phyloP scores from a whole-genome alignment of 1,284 basidiomycete genomes.

The Ceratobasidium sp. region DNA sequence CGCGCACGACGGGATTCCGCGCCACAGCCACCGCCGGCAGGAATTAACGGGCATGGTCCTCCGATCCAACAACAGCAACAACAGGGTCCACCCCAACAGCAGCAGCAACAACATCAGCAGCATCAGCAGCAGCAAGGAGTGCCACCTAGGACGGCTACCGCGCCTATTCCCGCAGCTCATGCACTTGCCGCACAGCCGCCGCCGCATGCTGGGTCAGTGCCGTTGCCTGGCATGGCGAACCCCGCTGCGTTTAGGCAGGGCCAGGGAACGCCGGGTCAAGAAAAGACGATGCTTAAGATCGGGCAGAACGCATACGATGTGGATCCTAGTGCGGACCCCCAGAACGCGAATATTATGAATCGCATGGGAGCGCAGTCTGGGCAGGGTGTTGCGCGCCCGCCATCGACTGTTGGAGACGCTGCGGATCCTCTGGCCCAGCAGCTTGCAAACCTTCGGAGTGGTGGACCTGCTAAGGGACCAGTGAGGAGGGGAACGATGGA shows the following conservation, averaged over 20 bases:
- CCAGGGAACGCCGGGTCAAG: constrained; percentile 48
- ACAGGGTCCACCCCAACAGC: constrained; percentile 24
- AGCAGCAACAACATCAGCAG: constrained; percentile 33
- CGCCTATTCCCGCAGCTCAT: constrained; percentile 17
- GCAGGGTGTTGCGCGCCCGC: constrained; percentile 48
- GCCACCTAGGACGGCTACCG: constrained; percentile 31
- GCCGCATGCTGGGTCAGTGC: constrained; percentile 49
- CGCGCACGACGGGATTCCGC: constrained; percentile 34
- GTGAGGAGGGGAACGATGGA: constrained; percentile 44
- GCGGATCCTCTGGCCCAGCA: constrained; percentile 83
- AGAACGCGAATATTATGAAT: constrained; percentile 45
- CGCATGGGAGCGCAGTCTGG: constrained; percentile 22
- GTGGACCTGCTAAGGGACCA: constrained; percentile 34
- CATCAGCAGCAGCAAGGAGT: constrained; percentile 42
- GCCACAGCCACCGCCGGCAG: constrained; percentile 18
- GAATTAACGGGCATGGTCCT: constrained; percentile 8
- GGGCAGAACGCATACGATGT: constrained; percentile 76
- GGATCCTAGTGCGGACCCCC: constrained; percentile 72
- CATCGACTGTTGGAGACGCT: constrained; percentile 61
- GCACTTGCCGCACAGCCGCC: constrained; percentile 15
- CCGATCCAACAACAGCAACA: constrained; percentile 21
- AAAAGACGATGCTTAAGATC: constrained; percentile 73
- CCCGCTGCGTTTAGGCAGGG: constrained; percentile 29
- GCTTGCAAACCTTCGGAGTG: constrained; percentile 67
- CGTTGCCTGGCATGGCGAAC: constrained; percentile 56